A percentile compares a stretch with the other conserved stretches of the same genome.
These are phyloP conservation scores for Phanerochaete carnosa DNA, from an alignment of 768 basidiomycete species.

Conservation along the genomic window DNA sequence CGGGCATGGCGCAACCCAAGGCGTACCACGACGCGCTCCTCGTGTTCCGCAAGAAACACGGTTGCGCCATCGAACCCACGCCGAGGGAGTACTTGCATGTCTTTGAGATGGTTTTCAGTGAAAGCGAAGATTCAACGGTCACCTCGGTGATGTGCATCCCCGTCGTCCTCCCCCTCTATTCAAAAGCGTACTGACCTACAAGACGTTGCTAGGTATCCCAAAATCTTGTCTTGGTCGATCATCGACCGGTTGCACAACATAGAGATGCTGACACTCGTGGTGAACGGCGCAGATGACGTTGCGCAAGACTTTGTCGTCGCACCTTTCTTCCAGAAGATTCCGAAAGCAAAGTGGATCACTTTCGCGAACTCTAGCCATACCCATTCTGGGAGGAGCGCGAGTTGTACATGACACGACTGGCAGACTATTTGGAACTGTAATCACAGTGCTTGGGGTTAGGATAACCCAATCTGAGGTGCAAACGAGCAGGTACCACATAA, in stretches of 20 bases:
- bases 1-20: conserved; percentile 38
- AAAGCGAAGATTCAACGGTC: conserved; percentile 52
- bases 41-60: conserved; percentile 37
- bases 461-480: no score
- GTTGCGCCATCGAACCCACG: conserved; percentile 43
- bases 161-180: conserved; percentile 5
- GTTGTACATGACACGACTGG: conserved; percentile 34
- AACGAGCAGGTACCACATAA: no score
- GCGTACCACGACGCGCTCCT: conserved; percentile 43
- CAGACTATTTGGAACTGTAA: conserved; percentile 34
- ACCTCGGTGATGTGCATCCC: conserved; percentile 1
- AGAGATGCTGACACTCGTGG: conserved; percentile 26
- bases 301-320: conserved; percentile 35
- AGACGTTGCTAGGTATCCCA: conserved; percentile 36
- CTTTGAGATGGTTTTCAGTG: conserved; percentile 31
- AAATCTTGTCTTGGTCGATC: conserved; percentile 45
- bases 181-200: conserved; percentile 29
- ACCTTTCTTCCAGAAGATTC: conserved; percentile 36
- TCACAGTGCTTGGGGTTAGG: no score
- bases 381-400: conserved; percentile 42
- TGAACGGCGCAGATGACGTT: conserved; percentile 40
- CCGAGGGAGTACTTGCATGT: conserved; percentile 35
- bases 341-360: conserved; percentile 40
- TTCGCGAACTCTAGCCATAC: conserved; percentile 42
- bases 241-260: conserved; percentile 41